Evolutionary conservation across 495 filamentous ascomycete species (phyloP).

Genomic region (Tuber microsphaerosporum): DNA sequence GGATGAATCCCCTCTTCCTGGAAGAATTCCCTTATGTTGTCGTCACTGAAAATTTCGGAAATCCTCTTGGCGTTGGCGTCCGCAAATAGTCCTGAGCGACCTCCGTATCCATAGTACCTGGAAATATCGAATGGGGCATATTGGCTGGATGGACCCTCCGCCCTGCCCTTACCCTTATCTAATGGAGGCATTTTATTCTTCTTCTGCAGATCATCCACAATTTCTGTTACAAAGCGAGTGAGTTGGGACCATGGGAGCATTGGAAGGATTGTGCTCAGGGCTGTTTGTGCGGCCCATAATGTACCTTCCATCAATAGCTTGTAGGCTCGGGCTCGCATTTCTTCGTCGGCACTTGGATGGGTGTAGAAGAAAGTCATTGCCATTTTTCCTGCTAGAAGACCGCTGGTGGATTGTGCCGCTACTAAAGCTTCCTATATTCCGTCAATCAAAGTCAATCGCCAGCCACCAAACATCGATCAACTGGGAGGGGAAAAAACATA

Average conservation of each 20-base stretch:
- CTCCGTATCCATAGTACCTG: background rate
- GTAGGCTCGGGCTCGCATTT: conserved; percentile 11
- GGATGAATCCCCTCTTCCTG: background rate
- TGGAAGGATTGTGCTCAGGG: conserved; percentile 22
- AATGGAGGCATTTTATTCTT: too few relatives aligned
- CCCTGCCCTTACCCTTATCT: background rate
- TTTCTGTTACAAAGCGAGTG: background rate
- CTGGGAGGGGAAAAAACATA: conserved; percentile 5
- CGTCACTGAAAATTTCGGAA: background rate
- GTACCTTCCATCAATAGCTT: conserved; percentile 24
- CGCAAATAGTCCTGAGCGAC: too few relatives aligned
- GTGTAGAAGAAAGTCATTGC: conserved; percentile 30
- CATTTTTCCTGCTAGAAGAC: conserved; percentile 32
- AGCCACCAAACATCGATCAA: background rate
- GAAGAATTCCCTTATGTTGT: background rate
- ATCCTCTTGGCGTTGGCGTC: background rate
- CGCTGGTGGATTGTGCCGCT: conserved; percentile 25
- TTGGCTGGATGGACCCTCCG: background rate
- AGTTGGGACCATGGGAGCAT: conserved; percentile 29
- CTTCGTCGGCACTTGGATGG: conserved; percentile 18
- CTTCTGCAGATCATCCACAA: background rate
- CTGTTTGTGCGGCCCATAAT: conserved; percentile 31
- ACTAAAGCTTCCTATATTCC: conserved; percentile 16
- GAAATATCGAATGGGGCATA: background rate
- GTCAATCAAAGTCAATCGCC: background rate